Percentiles rank a stretch among this genome's conserved stretches.
Evolutionary conservation across 352 stramenopile species (phyloP).

Genomic region (Pythium aristosporum): DNA sequence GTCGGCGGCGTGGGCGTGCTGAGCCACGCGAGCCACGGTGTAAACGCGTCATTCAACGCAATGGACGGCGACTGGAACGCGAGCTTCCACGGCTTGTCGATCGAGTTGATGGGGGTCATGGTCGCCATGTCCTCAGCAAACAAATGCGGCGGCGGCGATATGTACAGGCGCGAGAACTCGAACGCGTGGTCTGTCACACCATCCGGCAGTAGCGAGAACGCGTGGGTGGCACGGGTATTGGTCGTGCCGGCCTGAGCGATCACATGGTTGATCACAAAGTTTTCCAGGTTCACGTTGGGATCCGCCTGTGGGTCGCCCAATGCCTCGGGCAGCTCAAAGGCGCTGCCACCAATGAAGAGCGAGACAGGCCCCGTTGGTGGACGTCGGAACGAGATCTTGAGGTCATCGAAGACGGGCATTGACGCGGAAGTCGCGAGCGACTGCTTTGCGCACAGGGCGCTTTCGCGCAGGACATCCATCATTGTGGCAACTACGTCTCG

Average conservation of each 20-base stretch:
- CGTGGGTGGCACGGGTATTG: not conserved
- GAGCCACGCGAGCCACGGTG: slow-evolving; percentile 17
- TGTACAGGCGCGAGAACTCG: slow-evolving; percentile 6
- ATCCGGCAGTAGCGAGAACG: not conserved
- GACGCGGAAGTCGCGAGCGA: not conserved
- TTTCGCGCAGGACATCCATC: slow-evolving; percentile 8
- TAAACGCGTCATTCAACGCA: slow-evolving; percentile 7
- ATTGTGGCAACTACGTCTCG: not conserved
- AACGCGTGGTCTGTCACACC: slow-evolving; percentile 7
- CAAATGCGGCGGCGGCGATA: slow-evolving; percentile 3
- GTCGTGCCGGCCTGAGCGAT: not conserved
- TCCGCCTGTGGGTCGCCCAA: not conserved
- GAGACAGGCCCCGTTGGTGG: not conserved
- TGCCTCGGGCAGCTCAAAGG: not conserved
- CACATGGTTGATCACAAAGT: slow-evolving; percentile 12
- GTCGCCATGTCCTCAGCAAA: not conserved
- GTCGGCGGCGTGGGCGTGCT: not conserved
- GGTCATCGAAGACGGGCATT: not conserved
- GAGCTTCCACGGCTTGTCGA: slow-evolving; percentile 18
- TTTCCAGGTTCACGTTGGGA: not conserved
- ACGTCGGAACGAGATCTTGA: not conserved
- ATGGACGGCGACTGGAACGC: slow-evolving; percentile 16
- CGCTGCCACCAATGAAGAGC: not conserved
- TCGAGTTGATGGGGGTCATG: not conserved
- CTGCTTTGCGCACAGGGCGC: not conserved